Base-by-base conservation (phyloP, 2,329 filamentous ascomycete genomes). In the Neurospora crassa region DNA sequence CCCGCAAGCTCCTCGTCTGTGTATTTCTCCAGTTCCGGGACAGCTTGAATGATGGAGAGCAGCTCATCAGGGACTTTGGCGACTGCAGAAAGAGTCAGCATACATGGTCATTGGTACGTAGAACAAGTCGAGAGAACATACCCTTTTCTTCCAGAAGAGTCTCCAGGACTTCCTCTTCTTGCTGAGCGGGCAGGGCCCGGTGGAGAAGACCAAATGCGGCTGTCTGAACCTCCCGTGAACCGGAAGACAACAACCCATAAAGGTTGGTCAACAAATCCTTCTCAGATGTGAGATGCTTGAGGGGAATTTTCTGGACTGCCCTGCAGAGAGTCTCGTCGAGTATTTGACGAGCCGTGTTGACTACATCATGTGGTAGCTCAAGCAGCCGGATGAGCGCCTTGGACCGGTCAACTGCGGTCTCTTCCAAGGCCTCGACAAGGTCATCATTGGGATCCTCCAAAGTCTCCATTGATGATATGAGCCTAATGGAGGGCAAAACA, bases 381-480 rank as follows among this genome's bases (percentile, higher is more conserved):
- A 96, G 86, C 0, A 94, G 82, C 10, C 85, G 82, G 18, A 94
- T 80, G 3, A 96, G 78, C 0, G 86, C 87, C 4, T 82, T 79
- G 1, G 87, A 87, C 45, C 91, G 86, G 0, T 81, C 79, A 20
- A 85, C 80, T n/a, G 87, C 83, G 11, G 86, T 85, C 14, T 90
- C 86, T 69, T 86, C 86, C 77, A 95, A 86, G 0, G 89, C 89
- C 76, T 97, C 94, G 16, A 89, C 82, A 0, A 97, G 85, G 78
- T 98, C 95, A 74, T 98, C 95, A 74, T 97, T 97, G 2, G 90
- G 86, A 20, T 94, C 91, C 20, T 89, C 84, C 0, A 95, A 80
- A 2, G 83, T 83, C 73, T 89, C 87, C 2, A 98, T 79, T 0
- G 84, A 83, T 18, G 84, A 84, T 72, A 91, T 88, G 0, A 98